Conservation (phyloP, 768 basidiomycete genomes). For the Dacryopinax spathularia region DNA sequence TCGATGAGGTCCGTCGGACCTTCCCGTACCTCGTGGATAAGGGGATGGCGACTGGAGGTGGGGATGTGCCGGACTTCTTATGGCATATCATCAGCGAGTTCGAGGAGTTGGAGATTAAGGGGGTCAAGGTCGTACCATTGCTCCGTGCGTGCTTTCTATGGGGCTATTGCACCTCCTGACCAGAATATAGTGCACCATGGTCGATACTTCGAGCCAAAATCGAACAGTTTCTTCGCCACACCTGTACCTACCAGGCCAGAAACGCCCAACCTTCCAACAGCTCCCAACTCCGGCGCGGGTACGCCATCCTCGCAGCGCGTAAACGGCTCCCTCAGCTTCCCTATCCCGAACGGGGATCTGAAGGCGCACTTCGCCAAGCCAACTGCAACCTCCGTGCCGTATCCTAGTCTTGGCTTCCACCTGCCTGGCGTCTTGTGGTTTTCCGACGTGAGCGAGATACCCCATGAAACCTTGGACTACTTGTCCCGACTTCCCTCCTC, state of each 20-base stretch:
- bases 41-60: slow-evolving; percentile 65
- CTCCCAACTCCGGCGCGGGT: slow-evolving; percentile 27
- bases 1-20: slow-evolving; percentile 45
- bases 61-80: slow-evolving; percentile 66
- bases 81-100: slow-evolving; percentile 70
- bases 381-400: slow-evolving; percentile 33
- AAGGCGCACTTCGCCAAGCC: neutral
- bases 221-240: slow-evolving; percentile 30
- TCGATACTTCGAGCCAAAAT: slow-evolving; percentile 20
- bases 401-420: slow-evolving; percentile 54
- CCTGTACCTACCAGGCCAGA: slow-evolving; percentile 27
- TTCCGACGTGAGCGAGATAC: slow-evolving; percentile 70
- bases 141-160: neutral
- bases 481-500: slow-evolving; percentile 18
- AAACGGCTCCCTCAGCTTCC: slow-evolving; percentile 15
- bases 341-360: neutral
- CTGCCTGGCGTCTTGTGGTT: slow-evolving; percentile 61
- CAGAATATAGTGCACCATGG: slow-evolving; percentile 54
- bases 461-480: slow-evolving; percentile 48
- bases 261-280: slow-evolving; percentile 29
- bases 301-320: slow-evolving; percentile 18
- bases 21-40: slow-evolving; percentile 74
- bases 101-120: slow-evolving; percentile 48
- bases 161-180: neutral
- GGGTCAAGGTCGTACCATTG: slow-evolving; percentile 43